Evolutionary conservation across 2,329 filamentous ascomycete genomes (phyloP), one percentile per base, ranked within the genome.

Genomic region (Cercospora janseana): DNA sequence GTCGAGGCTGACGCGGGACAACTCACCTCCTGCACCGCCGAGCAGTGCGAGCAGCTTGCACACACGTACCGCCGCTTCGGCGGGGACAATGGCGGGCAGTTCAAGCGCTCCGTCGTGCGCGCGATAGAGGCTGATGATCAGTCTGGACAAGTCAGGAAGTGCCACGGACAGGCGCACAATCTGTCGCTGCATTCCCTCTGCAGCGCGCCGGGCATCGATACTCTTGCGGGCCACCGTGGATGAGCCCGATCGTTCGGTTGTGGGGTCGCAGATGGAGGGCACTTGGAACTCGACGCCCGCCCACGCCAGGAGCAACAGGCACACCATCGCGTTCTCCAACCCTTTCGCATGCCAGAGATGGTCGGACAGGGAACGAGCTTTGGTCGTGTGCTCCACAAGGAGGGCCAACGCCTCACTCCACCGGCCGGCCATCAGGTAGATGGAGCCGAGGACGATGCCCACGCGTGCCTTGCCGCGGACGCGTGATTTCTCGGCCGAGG

Each of bases 341-440:
- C 89, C 91, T 70, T 97, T 97, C 13, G 88, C 93, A 71, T 96
- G 89, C 92, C 93, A 98, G n/a, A 97, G 69, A 69, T 95, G 88
- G 69, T 98, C 93, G 61, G 89, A 91, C 51, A 87, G 80, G 28
- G 82, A 83, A 61, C 88, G 86, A 12, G 89, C 86, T 60, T 85
- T 82, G 7, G 80, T 80, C 2, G 87, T 90, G 46, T 86, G 88
- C 53, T 96, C 92, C 7, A 82, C 76, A 16, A 96, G 79, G 65
- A 95, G 88, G 66, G 82, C 86, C 37, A 97, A 69, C 6, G 92
- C 91, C 70, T 97, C 91, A 40, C 78, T 81, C 90, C 93, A 96
- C 55, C 90, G 82, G 20, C 93, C 93, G 46, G 89, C 87, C 69
- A 91, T 87, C 60, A 98, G 80, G 67, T 92, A 94, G 58, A 96